phyloP scores from a whole-genome alignment of 345 rosid genomes.

The Aurinia saxatilis region DNA sequence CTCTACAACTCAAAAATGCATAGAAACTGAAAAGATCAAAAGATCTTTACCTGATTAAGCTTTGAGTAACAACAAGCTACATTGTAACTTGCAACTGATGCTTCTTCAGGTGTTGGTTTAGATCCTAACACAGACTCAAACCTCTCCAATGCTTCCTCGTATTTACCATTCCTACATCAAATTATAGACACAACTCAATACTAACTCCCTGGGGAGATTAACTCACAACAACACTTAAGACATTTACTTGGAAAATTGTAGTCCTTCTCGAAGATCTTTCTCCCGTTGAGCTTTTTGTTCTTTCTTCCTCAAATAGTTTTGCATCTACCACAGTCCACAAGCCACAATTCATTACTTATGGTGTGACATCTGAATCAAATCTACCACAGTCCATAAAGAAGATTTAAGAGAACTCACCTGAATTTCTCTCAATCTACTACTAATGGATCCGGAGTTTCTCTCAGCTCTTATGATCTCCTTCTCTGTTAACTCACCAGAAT shows the following conservation, averaged over 20 bases:
- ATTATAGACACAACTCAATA: not conserved
- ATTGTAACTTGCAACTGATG: conserved; percentile 84
- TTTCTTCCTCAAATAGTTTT: conserved; percentile 61
- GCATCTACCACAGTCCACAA: conserved; percentile 47
- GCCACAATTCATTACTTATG: conserved; percentile 7
- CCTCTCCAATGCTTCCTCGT: conserved; percentile 77
- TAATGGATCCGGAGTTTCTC: conserved; percentile 84
- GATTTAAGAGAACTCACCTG: conserved; percentile 47
- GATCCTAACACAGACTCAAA: conserved; percentile 96
- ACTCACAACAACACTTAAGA: not conserved
- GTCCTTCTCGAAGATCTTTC: conserved; percentile 79
- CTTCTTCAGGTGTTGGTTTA: conserved; percentile 65
- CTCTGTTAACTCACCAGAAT: conserved; percentile 68
- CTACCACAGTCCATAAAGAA: not conserved
- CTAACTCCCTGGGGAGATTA: not conserved
- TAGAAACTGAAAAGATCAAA: not conserved
- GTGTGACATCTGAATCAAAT: too few relatives aligned
- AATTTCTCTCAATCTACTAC: conserved; percentile 77
- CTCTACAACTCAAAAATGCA: not conserved
- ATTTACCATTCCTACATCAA: conserved; percentile 56
- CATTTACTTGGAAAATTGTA: conserved; percentile 63
- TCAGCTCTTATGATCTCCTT: conserved; percentile 93
- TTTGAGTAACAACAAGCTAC: conserved; percentile 93
- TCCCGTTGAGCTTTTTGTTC: conserved; percentile 68
- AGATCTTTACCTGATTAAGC: conserved; percentile 62